A percentile compares a stretch with the other conserved stretches of the same genome.
Evolutionary conservation across 805 yeast genomes (phyloP).

Genomic region (Candida ortonii): DNA sequence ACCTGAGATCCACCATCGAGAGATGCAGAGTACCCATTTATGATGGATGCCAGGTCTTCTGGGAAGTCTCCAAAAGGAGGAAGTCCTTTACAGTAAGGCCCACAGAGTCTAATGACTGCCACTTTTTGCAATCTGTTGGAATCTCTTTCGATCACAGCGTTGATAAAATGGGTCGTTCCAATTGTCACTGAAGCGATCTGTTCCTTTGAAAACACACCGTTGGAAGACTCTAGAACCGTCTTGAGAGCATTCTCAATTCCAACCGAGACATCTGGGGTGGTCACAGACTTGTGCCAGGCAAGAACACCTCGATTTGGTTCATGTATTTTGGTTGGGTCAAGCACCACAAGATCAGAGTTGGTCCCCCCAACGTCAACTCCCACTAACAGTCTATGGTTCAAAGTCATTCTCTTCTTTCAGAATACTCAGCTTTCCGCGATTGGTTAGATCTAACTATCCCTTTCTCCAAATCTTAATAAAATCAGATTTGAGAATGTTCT

Average conservation of each 20-base stretch:
- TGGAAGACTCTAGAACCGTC: slow-evolving; percentile 27
- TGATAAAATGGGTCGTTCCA: slow-evolving; percentile 50
- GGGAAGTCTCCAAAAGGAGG: slow-evolving; percentile 47
- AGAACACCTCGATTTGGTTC: slow-evolving; percentile 32
- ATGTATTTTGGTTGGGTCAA: slow-evolving; percentile 34
- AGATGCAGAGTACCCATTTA: slow-evolving; percentile 34
- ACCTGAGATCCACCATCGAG: slow-evolving; percentile 41
- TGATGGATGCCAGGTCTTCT: slow-evolving; percentile 30
- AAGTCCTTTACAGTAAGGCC: slow-evolving; percentile 37
- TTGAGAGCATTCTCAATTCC: slow-evolving; percentile 39
- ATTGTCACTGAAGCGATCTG: slow-evolving; percentile 40
- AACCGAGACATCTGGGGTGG: slow-evolving; percentile 41
- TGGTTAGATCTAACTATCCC: too few species aligned
- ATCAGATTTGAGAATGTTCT: too few species aligned
- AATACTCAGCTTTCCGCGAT: too few species aligned
- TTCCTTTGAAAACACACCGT: slow-evolving; percentile 15
- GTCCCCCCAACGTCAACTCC: slow-evolving; percentile 54
- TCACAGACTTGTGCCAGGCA: slow-evolving; percentile 40
- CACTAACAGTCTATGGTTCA: slow-evolving; percentile 21
- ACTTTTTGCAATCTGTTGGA: slow-evolving; percentile 38
- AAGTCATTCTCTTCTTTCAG: too few species aligned
- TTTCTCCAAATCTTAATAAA: too few species aligned
- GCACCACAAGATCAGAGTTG: slow-evolving; percentile 45
- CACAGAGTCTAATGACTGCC: slow-evolving; percentile 42
- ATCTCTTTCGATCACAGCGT: slow-evolving; percentile 46